These are phyloP conservation scores for Tetrapisispora iriomotensis DNA, from an alignment of 805 yeast genomes.

Conservation along the genomic window DNA sequence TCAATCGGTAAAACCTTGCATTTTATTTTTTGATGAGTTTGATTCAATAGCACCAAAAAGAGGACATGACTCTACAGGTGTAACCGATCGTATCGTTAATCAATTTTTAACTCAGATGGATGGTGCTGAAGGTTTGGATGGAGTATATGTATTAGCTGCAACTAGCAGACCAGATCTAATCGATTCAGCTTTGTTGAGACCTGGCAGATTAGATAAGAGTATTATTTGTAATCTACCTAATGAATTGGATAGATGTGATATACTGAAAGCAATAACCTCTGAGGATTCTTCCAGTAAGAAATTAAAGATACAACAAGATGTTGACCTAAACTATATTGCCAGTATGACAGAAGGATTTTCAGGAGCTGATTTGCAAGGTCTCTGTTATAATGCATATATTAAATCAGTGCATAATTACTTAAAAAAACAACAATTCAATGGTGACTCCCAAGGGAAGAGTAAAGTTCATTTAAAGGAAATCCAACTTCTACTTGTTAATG, in stretches of 20 bases:
- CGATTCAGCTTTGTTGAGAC: constrained; percentile 88
- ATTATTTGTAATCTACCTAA: constrained; percentile 84
- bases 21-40: constrained; percentile 87
- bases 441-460: background rate
- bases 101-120: constrained; percentile 97
- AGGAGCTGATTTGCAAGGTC: constrained; percentile 92
- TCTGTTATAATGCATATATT: constrained; percentile 83
- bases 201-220: constrained; percentile 91
- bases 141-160: constrained; percentile 93
- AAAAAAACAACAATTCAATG: constrained; percentile 15
- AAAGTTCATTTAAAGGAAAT: too few species aligned
- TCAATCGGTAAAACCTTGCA: constrained; percentile 88
- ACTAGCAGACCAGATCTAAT: constrained; percentile 93
- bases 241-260: constrained; percentile 60
- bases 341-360: constrained; percentile 62
- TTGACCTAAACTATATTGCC: constrained; percentile 49
- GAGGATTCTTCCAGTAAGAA: background rate
- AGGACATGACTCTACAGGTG: constrained; percentile 97
- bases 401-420: constrained; percentile 71
- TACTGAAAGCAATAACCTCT: constrained; percentile 34
- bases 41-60: constrained; percentile 96
- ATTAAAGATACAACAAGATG: constrained; percentile 41
- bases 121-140: constrained; percentile 96
- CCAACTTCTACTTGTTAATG: background rate
- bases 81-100: constrained; percentile 93